A percentile compares a stretch with the other conserved stretches of the same genome.
Conservation (phyloP, 495 filamentous ascomycete genomes). For the Neurospora terricola region DNA sequence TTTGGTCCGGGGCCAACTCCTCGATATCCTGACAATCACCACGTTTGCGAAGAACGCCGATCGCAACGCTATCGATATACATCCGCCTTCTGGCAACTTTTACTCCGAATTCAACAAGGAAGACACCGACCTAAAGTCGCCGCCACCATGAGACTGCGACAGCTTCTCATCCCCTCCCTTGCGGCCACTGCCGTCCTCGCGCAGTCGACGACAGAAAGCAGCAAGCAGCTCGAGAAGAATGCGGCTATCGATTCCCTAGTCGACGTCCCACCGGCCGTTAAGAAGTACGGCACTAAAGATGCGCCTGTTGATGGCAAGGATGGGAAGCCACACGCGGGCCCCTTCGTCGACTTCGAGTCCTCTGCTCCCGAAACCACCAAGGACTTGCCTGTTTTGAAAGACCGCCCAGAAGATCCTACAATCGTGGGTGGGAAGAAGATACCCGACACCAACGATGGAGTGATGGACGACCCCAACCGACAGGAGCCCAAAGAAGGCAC, state of each 20-base stretch:
- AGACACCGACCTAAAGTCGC: not conserved
- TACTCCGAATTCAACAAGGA: not conserved
- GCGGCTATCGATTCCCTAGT: constrained; percentile 1
- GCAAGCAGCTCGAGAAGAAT: constrained; percentile 8
- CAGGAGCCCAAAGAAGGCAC: constrained; percentile 69
- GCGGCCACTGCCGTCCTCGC: constrained; percentile 24
- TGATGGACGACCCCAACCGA: constrained; percentile 80
- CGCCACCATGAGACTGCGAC: constrained; percentile 32
- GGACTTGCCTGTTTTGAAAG: constrained; percentile 37
- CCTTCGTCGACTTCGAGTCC: constrained; percentile 63
- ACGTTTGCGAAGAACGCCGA: not conserved
- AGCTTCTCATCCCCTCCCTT: constrained; percentile 36
- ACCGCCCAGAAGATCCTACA: constrained; percentile 35
- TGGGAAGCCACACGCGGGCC: constrained; percentile 87
- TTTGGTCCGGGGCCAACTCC: not conserved
- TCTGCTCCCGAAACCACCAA: constrained; percentile 25
- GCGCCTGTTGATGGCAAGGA: constrained; percentile 93
- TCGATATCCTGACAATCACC: not conserved
- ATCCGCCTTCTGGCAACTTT: not conserved
- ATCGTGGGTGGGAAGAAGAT: constrained; percentile 57
- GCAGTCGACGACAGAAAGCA: constrained; percentile 9
- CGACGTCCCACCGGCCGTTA: constrained; percentile 15
- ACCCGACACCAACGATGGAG: constrained; percentile 70
- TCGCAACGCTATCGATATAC: not conserved
- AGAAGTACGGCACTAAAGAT: constrained; percentile 62